Percentiles rank a stretch among this genome's conserved stretches.
Evolutionary conservation across 2,329 filamentous ascomycete species (phyloP).

Genomic region (Dactylonectria estremocensis): DNA sequence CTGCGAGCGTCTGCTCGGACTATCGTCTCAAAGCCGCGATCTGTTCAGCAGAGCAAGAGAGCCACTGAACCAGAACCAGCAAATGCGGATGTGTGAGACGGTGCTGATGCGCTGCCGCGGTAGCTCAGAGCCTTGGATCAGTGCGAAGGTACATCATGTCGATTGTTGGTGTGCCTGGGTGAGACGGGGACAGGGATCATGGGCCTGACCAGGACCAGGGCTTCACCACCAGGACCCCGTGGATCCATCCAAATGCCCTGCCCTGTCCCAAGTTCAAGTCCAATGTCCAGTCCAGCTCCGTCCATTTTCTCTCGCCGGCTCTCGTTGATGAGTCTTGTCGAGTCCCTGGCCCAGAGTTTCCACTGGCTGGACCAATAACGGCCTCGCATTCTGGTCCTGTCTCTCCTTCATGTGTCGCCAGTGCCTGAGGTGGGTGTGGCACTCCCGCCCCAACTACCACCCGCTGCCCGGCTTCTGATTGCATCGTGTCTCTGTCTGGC

Average conservation of each 20-base stretch:
- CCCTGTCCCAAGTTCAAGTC: constrained; percentile 24
- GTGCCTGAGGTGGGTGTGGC: constrained; percentile 26
- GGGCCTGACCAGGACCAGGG: constrained; percentile 28
- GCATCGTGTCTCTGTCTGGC: constrained; percentile 10
- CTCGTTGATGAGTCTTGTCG: constrained; percentile 17
- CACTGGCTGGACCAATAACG: constrained; percentile 15
- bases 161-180: constrained; percentile 24
- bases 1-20: background rate
- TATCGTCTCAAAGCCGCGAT: background rate
- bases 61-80: background rate
- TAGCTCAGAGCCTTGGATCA: constrained; percentile 22
- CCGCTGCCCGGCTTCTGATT: background rate
- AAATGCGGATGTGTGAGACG: background rate
- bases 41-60: background rate
- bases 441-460: constrained; percentile 18
- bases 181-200: constrained; percentile 32
- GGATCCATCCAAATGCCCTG: constrained; percentile 32
- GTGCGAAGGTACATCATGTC: constrained; percentile 20
- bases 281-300: constrained; percentile 10
- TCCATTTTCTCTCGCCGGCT: constrained; percentile 16
- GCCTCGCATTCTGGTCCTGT: constrained; percentile 14
- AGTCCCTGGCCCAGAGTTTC: constrained; percentile 13
- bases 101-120: constrained; percentile 2
- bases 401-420: constrained; percentile 23
- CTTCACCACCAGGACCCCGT: constrained; percentile 35